Evolutionary conservation across 169 alveolate species (phyloP).

Genomic region (Eimeria maxima): DNA sequence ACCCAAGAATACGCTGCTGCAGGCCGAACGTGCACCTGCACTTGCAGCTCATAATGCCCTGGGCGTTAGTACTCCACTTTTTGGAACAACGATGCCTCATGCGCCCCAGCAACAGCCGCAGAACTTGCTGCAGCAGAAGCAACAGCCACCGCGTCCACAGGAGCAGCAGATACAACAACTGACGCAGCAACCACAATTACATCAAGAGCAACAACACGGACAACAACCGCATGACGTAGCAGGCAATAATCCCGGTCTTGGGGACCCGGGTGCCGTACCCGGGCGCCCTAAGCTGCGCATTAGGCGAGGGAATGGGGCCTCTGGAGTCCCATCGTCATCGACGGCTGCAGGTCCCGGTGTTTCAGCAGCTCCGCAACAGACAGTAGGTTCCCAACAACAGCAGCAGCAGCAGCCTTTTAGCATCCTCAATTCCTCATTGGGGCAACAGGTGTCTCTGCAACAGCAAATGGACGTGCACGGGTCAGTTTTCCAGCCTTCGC

Average conservation of each 20-base stretch:
- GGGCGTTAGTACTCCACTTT: background rate
- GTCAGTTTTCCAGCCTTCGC: conserved; percentile 6
- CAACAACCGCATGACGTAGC: background rate
- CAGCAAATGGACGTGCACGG: conserved; percentile 75
- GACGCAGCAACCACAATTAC: conserved; percentile 24
- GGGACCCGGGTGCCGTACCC: conserved; percentile 20
- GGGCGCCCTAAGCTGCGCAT: conserved; percentile 62
- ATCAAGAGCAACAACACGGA: conserved; percentile 3
- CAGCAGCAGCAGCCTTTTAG: background rate
- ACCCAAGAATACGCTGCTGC: background rate
- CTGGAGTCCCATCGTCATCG: background rate
- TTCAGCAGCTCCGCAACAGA: background rate
- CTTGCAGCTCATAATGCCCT: conserved; percentile 41
- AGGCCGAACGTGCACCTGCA: background rate
- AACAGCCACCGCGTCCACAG: conserved; percentile 32
- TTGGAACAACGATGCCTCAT: background rate
- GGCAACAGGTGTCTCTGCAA: background rate
- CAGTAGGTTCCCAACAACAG: conserved; percentile 19
- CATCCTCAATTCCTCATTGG: background rate
- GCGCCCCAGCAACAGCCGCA: conserved; percentile 39
- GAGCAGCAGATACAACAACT: conserved; percentile 5
- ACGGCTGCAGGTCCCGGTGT: conserved; percentile 9
- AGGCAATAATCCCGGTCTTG: background rate
- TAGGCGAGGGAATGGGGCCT: conserved; percentile 51
- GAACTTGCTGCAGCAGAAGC: conserved; percentile 6